Evolutionary conservation across 768 basidiomycete genomes (phyloP).

Genomic region (Rickenella mellea): DNA sequence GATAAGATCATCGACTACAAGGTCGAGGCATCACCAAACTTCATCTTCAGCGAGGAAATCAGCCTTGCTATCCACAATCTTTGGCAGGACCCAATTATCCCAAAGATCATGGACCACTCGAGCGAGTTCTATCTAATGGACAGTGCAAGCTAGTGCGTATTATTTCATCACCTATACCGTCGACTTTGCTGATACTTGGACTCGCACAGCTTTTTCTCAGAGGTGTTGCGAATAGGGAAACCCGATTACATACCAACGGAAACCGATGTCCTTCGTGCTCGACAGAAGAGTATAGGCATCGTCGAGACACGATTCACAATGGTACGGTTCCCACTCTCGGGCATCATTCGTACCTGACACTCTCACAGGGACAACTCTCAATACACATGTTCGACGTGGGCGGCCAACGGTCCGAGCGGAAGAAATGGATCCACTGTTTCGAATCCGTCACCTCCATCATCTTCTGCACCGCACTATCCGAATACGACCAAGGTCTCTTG

Average conservation of each 20-base stretch:
- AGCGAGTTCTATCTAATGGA: slow-evolving; percentile 92
- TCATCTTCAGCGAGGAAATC: slow-evolving; percentile 50
- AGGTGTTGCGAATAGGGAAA: slow-evolving; percentile 75
- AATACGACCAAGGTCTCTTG: slow-evolving; percentile 65
- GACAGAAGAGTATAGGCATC: slow-evolving; percentile 87
- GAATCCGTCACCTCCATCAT: slow-evolving; percentile 73
- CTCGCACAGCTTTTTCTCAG: slow-evolving; percentile 83
- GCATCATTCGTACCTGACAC: no score
- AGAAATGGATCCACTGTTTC: slow-evolving; percentile 59
- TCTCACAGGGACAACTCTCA: slow-evolving; percentile 39
- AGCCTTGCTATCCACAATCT: slow-evolving; percentile 60
- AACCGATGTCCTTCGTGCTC: slow-evolving; percentile 76
- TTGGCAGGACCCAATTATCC: slow-evolving; percentile 60
- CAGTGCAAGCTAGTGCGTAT: slow-evolving; percentile 84
- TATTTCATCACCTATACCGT: no score
- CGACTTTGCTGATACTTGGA: no score
- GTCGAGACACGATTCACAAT: slow-evolving; percentile 77
- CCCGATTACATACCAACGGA: slow-evolving; percentile 80
- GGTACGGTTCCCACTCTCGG: no score
- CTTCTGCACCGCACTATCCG: slow-evolving; percentile 66
- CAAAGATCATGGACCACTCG: slow-evolving; percentile 41
- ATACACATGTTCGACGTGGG: slow-evolving; percentile 75
- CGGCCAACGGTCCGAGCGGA: slow-evolving; percentile 51
- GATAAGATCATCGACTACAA: slow-evolving; percentile 57
- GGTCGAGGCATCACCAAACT: slow-evolving; percentile 32